Evolutionary conservation across 257 asterid genomes (phyloP).

Genomic region (Solanum boliviense): DNA sequence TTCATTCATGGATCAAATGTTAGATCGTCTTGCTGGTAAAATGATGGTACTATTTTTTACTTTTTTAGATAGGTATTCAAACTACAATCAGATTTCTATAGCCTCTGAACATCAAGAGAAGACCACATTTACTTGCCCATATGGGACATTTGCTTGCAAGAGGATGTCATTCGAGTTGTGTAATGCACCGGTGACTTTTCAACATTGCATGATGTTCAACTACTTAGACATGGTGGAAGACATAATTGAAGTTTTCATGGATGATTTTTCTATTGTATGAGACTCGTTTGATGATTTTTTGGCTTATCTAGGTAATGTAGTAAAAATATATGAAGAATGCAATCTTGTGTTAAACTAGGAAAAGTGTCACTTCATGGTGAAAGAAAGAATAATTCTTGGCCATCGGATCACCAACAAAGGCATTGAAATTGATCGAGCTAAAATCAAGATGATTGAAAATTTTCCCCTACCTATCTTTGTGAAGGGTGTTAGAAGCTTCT

Average conservation of each 20-base stretch:
- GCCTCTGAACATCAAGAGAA: neutral
- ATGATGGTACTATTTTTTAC: too few species aligned
- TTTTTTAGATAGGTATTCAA: neutral
- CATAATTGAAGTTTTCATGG: neutral
- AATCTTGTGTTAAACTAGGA: neutral
- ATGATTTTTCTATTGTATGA: neutral
- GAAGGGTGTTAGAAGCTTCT: neutral
- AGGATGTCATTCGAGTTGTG: neutral
- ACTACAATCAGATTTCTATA: too few species aligned
- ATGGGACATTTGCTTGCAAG: neutral
- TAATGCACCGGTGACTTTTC: neutral
- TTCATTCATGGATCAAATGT: neutral
- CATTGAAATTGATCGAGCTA: neutral
- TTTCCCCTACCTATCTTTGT: neutral
- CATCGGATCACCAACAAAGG: neutral
- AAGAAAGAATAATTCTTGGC: too few species aligned
- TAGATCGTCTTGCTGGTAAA: neutral
- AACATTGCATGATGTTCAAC: neutral
- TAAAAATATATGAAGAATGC: neutral
- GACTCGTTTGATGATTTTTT: neutral
- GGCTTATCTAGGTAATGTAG: neutral
- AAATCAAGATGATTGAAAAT: too few species aligned
- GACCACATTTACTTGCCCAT: neutral
- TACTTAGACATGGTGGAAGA: neutral
- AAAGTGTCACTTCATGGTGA: neutral